Evolutionary conservation across 73 alveolate species (phyloP), one percentile per base, ranked within the genome.

Genomic region (Tetrahymena thermophila): DNA sequence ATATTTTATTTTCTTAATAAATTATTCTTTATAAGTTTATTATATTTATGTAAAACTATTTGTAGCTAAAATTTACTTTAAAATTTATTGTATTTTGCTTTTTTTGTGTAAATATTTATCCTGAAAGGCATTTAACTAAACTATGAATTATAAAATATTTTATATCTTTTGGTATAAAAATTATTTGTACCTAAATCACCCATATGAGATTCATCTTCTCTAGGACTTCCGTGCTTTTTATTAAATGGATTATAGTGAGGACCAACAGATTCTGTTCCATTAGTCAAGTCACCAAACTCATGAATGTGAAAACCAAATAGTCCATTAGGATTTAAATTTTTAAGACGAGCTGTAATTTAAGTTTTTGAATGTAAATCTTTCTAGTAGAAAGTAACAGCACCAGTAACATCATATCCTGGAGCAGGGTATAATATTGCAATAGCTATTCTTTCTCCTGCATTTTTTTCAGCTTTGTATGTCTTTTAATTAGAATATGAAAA

Each of bases 251-350:
- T 98, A 97, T 40, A 98, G 97, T 98, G 99, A 23, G 99, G 98
- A 19, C 99, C 99, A 15, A 99, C 99, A 85, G 98, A 96, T 94
- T 94, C 94, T 94, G 99, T 94, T n/a, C 99, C 98, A 84, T 97
- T 97, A 58, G 97, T 97, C 25, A 97, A 96, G 89, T 97, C 96
- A 23, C 98, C 99, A 97, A 94, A 97, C 94, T 98, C 98, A 94
- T 98, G 99, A 55, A 98, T 97, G 95, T 98, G 99, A 96, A 98
- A 96, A 19, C 99, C 99, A 93, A 97, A 99, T 38, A 93, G 85
- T 31, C 97, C 94, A 40, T 96, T 96, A 17, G 98, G 96, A 31
- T 83, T 55, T 34, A 97, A 94, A 25, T 98, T 98, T 85, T 96
- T 94, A 96, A 97, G 96, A 35, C 94, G 94, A 71, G 97, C 99